A percentile compares a stretch with the other conserved stretches of the same genome.
Evolutionary conservation across 1,284 basidiomycete genomes (phyloP).

Genomic region (Cutaneotrichosporon arboriforme): DNA sequence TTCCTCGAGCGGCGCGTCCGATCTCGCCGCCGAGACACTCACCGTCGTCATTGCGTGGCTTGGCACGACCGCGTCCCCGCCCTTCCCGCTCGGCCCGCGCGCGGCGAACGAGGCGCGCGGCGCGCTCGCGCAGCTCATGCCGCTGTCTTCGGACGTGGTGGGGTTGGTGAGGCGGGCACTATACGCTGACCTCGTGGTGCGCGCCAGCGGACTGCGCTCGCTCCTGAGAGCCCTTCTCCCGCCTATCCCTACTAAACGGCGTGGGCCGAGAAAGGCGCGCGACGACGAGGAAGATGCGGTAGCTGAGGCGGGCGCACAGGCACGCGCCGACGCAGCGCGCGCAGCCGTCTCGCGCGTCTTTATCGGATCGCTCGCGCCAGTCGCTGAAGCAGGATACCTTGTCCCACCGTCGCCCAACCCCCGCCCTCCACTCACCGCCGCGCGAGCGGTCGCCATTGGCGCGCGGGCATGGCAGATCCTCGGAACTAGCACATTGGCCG

Average conservation of each 20-base stretch:
- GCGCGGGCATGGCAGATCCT: neutral
- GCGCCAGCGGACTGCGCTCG: neutral
- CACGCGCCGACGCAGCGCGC: no score
- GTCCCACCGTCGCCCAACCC: neutral
- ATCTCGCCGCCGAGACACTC: no score
- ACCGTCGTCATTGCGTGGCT: no score
- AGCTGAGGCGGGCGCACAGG: no score
- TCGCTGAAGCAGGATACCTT: neutral
- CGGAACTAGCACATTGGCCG: neutral
- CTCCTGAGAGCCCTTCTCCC: neutral
- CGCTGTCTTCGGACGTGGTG: no score
- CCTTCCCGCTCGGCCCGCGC: no score
- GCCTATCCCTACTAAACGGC: neutral
- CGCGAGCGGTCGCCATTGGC: neutral
- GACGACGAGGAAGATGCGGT: no score
- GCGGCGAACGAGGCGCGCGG: no score
- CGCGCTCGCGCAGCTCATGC: no score
- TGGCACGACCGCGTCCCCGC: no score
- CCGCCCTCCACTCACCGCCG: neutral
- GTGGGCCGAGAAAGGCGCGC: no score
- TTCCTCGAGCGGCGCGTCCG: no score
- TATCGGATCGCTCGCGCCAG: neutral
- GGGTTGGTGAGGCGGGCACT: neutral
- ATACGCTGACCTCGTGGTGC: neutral
- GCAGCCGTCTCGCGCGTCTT: neutral